Base-by-base conservation (phyloP, 1,284 basidiomycete genomes). In the Moesziomyces sp. region DNA sequence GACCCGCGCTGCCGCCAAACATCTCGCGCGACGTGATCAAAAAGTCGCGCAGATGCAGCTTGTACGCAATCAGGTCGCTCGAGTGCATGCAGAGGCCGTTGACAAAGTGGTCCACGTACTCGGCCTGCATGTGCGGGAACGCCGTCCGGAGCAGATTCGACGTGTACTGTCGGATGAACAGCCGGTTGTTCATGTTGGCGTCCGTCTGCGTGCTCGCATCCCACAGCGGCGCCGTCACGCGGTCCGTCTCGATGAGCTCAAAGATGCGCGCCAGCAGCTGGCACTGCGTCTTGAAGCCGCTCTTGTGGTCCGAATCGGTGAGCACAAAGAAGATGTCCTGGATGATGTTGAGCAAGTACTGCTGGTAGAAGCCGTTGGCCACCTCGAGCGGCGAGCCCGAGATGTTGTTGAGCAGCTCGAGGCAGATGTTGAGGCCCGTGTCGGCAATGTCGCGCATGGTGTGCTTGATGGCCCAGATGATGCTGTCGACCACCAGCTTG, bases 401-500 rank as follows among this genome's bases (percentile, higher is more conserved):
- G 82, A 99, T 96, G 87, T 98, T 99, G 87, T 97, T 94, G 83
- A 98, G 89, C 51, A 99, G 90, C 86, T 98, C 96, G 78, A 95
- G 87, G 74, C 92, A 94, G 84, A 99, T 95, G 62, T 76, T 76
- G 57, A 83, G 72, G 55, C 96, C 96, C 38, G 91, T 93, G 84
- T 99, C 97, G 26, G 95, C 93, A 78, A 99, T 98, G 86, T 99
- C 97, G 58, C 97, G 90, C 93, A 97, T 97, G 18, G 94, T 97
- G 87, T 99, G 97, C 86, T 99, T 99, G 88, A 99, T 97, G 14
- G 94, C 96, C 97, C 97, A 99, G 56, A 97, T 92, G 74, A 98
- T 92, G 76, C 94, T 95, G 85, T 99, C 97, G 90, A 98, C 97
- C 85, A 97, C 92, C 67, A 99, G 87, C 87, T 97, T 98, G 89